Evolutionary conservation across 139 green algal genomes (phyloP).

Genomic region (Ettlia oleoabundans): DNA sequence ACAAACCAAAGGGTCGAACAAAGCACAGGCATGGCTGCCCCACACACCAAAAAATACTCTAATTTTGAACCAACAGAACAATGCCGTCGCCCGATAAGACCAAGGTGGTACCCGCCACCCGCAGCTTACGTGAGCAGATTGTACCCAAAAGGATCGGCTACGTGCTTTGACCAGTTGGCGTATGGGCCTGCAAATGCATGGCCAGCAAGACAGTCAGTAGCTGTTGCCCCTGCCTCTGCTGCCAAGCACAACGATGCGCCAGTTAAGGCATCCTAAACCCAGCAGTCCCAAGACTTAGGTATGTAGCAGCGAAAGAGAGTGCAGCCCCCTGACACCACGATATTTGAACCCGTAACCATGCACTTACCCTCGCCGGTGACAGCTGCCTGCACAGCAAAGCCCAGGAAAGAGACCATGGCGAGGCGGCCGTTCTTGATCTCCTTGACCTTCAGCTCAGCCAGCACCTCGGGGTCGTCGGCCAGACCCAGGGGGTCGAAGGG

Average conservation of each 20-base stretch:
- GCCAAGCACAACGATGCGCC: too few species aligned
- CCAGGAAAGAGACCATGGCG: conserved; percentile 91
- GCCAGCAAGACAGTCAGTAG: too few species aligned
- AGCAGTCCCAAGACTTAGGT: too few species aligned
- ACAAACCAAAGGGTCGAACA: background rate
- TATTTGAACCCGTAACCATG: too few species aligned
- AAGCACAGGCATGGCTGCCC: background rate
- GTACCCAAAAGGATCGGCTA: conserved; percentile 93
- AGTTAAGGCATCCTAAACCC: too few species aligned
- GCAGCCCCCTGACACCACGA: too few species aligned
- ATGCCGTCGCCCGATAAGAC: too few species aligned
- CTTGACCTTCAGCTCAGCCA: conserved; percentile 96
- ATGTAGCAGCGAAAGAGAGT: too few species aligned
- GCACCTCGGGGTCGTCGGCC: conserved; percentile 90
- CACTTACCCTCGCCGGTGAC: conserved; percentile 96
- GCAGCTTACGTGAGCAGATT: conserved; percentile 84
- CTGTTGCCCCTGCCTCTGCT: too few species aligned
- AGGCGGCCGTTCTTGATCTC: conserved; percentile 99
- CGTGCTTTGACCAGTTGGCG: conserved; percentile 82
- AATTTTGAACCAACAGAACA: too few species aligned
- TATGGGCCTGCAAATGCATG: too few species aligned
- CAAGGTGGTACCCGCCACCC: too few species aligned
- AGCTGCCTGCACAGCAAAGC: conserved; percentile 76
- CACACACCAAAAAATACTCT: background rate
- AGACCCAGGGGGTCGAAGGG: conserved; percentile 97